These are phyloP conservation scores for Digitaria exilis DNA, from an alignment of 202 grass and related monocot species.

Conservation along the genomic window DNA sequence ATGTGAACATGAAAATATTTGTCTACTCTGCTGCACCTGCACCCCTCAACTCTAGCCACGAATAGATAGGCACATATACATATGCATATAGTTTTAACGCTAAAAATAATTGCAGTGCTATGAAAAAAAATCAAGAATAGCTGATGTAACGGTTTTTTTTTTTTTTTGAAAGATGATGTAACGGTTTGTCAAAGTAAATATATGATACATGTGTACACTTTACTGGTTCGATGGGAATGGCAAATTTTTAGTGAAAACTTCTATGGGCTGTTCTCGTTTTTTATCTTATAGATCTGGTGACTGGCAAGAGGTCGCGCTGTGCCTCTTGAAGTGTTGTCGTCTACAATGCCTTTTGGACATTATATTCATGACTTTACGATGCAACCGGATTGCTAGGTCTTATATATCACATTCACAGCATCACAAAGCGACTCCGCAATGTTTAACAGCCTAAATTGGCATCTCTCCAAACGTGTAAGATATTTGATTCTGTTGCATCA, in stretches of 20 bases:
- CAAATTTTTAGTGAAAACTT: background rate
- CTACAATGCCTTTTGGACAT: background rate
- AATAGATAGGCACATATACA: constrained; percentile 10
- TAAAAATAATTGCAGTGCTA: background rate
- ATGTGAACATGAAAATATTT: constrained; percentile 43
- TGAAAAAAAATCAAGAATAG: background rate
- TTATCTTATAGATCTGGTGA: background rate
- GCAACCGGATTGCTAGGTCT: background rate
- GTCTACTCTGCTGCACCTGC: background rate
- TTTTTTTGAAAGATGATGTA: no score
- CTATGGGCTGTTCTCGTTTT: background rate
- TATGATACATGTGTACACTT: background rate
- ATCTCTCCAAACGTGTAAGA: background rate
- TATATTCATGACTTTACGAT: background rate
- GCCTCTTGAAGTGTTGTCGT: background rate
- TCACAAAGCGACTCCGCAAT: background rate
- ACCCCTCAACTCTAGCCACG: background rate
- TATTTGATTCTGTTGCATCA: background rate
- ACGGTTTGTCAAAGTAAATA: background rate
- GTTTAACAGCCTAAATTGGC: background rate
- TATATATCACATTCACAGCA: background rate
- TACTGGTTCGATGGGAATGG: background rate
- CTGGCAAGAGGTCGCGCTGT: background rate
- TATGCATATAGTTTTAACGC: background rate
- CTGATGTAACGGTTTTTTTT: no score